Evolutionary conservation across 352 stramenopile genomes (phyloP).

Genomic region (Phytopythium boreale): DNA sequence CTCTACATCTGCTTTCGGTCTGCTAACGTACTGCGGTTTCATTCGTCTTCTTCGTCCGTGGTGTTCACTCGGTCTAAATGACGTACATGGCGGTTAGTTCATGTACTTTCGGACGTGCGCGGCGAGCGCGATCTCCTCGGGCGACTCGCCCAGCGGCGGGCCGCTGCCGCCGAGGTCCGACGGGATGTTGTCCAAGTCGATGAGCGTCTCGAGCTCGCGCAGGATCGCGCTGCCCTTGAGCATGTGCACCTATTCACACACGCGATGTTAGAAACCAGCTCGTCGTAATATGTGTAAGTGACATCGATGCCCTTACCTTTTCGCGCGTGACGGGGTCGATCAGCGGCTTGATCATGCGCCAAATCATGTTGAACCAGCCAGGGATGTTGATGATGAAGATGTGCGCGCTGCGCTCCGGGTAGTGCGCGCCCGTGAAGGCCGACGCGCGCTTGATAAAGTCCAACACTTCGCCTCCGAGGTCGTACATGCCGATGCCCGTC

Average conservation of each 20-base stretch:
- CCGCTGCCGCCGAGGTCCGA: conserved; percentile 70
- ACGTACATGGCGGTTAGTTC: not conserved
- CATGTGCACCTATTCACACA: conserved; percentile 61
- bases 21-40: not conserved
- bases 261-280: not conserved
- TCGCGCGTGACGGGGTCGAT: conserved; percentile 93
- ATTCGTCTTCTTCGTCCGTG: not conserved
- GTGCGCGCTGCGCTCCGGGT: conserved; percentile 91
- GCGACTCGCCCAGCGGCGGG: conserved; percentile 53
- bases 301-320: conserved; percentile 68
- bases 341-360: conserved; percentile 91
- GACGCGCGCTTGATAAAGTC: conserved; percentile 88
- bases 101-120: conserved; percentile 76
- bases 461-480: conserved; percentile 82
- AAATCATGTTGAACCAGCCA: conserved; percentile 94
- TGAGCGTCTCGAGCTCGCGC: conserved; percentile 64
- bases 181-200: conserved; percentile 66
- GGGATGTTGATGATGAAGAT: conserved; percentile 97
- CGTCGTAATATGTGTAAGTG: not conserved
- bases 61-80: not conserved
- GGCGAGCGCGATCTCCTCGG: conserved; percentile 62
- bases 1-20: too few relatives aligned
- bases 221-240: conserved; percentile 79
- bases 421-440: conserved; percentile 89
- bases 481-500: conserved; percentile 85